Percentiles rank a stretch among this genome's conserved stretches.
These are phyloP conservation scores for Plectosphaerella cucumerina DNA, from an alignment of 2,329 filamentous ascomycete genomes.

Conservation along the genomic window DNA sequence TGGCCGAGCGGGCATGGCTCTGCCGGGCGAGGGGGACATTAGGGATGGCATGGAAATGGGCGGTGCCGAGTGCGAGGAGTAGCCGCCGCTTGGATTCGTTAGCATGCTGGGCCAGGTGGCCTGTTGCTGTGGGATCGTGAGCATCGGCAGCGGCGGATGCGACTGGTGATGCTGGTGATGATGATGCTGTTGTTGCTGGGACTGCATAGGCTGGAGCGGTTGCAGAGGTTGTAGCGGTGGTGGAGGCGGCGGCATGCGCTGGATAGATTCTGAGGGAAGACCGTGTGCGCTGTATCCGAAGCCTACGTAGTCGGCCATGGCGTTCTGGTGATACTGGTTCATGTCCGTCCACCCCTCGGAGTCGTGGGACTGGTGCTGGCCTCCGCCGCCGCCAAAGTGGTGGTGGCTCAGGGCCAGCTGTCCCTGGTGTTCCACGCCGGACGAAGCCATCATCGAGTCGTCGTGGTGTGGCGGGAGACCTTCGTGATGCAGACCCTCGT, in stretches of 20 bases:
- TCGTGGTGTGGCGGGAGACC: not conserved
- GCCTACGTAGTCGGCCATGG: conserved; percentile 64
- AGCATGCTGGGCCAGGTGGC: conserved; percentile 77
- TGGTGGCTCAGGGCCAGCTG: conserved; percentile 37
- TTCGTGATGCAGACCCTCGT: conserved; percentile 35
- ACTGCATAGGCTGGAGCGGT: conserved; percentile 52
- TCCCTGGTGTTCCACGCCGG: conserved; percentile 41
- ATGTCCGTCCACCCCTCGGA: conserved; percentile 51
- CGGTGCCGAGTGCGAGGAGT: conserved; percentile 52
- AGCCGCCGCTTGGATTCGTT: conserved; percentile 64
- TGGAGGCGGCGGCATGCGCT: conserved; percentile 54
- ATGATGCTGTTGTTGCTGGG: conserved; percentile 33
- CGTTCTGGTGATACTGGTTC: conserved; percentile 62
- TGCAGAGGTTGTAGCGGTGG: conserved; percentile 40
- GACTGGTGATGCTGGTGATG: conserved; percentile 39
- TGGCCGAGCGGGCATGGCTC: conserved; percentile 45
- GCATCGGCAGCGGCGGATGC: conserved; percentile 56
- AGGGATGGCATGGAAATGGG: conserved; percentile 54
- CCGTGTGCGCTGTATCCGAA: conserved; percentile 53
- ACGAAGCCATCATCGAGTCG: not conserved
- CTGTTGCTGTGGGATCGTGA: conserved; percentile 63
- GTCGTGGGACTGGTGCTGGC: conserved; percentile 35
- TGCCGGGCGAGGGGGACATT: conserved; percentile 41
- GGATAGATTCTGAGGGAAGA: conserved; percentile 45
- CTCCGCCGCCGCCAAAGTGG: conserved; percentile 11